These are phyloP conservation scores for Coemansia sp. DNA, from an alignment of 192 early-diverging fungal genomes.

Conservation along the genomic window DNA sequence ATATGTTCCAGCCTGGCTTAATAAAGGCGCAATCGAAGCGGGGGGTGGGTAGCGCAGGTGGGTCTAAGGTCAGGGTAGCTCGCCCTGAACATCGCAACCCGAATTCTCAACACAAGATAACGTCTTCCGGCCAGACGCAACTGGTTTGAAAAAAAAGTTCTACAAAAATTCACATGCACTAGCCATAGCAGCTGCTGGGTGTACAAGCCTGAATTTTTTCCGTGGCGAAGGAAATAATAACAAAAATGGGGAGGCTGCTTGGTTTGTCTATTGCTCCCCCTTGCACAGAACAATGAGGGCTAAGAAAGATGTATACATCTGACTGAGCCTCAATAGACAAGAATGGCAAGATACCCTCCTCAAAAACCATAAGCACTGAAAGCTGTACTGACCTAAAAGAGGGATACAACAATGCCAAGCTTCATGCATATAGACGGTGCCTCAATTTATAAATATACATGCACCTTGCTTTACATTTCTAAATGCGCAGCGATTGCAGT, in stretches of 20 bases:
- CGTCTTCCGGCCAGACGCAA: neutral
- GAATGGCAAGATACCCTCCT: slow-evolving; percentile 2
- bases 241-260: slow-evolving; percentile 17
- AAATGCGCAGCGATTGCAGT: neutral
- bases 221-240: slow-evolving; percentile 8
- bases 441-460: slow-evolving; percentile 16
- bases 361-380: slow-evolving; percentile 2
- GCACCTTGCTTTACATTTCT: neutral
- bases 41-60: neutral
- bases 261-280: slow-evolving; percentile 20
- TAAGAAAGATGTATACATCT: neutral
- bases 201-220: slow-evolving; percentile 5
- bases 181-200: slow-evolving; percentile 13
- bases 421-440: slow-evolving; percentile 9
- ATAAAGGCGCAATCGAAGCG: slow-evolving; percentile 4
- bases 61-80: slow-evolving; percentile 8
- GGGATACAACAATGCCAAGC: slow-evolving; percentile 16
- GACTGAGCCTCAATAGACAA: slow-evolving; percentile 3
- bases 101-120: slow-evolving; percentile 7
- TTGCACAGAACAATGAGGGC: slow-evolving; percentile 36
- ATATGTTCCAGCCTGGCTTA: neutral
- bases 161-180: slow-evolving; percentile 8
- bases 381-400: slow-evolving; percentile 3
- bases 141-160: neutral
- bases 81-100: slow-evolving; percentile 2